Evolutionary conservation across 2,329 filamentous ascomycete genomes (phyloP), one percentile per base, ranked within the genome.

Genomic region (Lithohypha guttulata): DNA sequence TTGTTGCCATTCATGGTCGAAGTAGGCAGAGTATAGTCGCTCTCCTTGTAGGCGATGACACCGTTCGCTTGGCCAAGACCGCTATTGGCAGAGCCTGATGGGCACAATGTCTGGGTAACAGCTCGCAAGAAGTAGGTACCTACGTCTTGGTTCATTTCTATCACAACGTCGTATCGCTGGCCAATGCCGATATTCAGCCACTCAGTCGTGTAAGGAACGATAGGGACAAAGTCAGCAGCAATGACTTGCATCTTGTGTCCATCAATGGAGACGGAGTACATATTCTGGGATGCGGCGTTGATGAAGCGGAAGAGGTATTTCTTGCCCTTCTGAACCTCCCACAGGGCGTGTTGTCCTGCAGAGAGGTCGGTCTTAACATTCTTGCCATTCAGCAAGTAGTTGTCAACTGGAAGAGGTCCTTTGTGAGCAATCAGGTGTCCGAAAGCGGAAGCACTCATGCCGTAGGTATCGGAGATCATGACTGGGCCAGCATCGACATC

Each of bases 241-340:
- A 80, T 74, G 23, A 80, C 73, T 0, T 62, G 69, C 48, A 80
- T 53, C 1, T 52, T 65, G 53, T 80, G 76, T 35, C 69, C 66
- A 27, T 68, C 64, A 18, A 67, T 60, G 30, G 55, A 59, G 51
- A 79, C 75, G 32, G 66, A 59, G 53, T 71, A 62, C 42, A 69
- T 56, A 22, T 60, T 64, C 51, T 75, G 62, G 38, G 66, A 58
- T 25, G 73, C 63, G 32, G 56, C 51, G 45, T 60, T 60, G 44
- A 61, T 57, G 11, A 62, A 20, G 17, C 53, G 35, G 46, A 65
- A 13, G 34, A 60, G 42, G 34, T 58, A 48, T 33, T 54, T 56
- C 45, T 59, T 59, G 21, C 55, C 53, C 14, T 45, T 48, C 11
- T 43, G 22, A 52, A 54, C 44, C n/a, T 44, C 41, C 48, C 46